Conservation (phyloP, 352 stramenopile species). For the Globisporangium nagaii region DNA sequence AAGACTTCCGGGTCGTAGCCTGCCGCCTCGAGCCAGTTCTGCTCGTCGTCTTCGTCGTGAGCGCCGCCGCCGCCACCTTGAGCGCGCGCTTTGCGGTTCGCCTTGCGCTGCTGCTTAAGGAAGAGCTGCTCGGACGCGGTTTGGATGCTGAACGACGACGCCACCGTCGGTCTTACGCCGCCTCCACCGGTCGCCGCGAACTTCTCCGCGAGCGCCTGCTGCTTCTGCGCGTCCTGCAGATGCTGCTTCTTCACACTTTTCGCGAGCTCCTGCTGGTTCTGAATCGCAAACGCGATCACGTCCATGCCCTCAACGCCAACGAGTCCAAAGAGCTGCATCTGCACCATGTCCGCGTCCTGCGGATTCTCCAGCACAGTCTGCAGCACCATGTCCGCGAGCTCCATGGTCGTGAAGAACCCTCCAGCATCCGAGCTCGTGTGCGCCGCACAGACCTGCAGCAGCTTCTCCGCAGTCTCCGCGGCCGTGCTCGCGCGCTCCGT, state of each 20-base stretch:
- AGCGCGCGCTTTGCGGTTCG: conserved; percentile 27
- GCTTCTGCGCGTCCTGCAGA: conserved; percentile 38
- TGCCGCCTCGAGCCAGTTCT: conserved; percentile 69
- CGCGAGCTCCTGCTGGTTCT: conserved; percentile 33
- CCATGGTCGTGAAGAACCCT: conserved; percentile 50
- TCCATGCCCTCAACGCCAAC: conserved; percentile 85
- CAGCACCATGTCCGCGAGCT: conserved; percentile 64
- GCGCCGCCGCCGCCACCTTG: conserved; percentile 5
- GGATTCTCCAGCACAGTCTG: conserved; percentile 53
- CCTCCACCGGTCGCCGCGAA: conserved; percentile 3
- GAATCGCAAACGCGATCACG: conserved; percentile 71
- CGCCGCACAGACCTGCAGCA: conserved; percentile 39
- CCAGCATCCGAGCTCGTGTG: conserved; percentile 12
- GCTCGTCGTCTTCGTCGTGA: conserved; percentile 30
- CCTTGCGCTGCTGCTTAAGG: conserved; percentile 54
- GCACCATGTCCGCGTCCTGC: conserved; percentile 49
- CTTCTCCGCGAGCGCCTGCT: conserved; percentile 28
- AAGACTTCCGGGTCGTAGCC: conserved; percentile 79
- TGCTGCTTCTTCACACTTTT: conserved; percentile 26
- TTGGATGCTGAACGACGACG: conserved; percentile 55
- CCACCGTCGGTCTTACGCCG: conserved; percentile 18
- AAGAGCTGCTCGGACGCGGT: conserved; percentile 57
- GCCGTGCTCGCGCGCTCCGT: conserved; percentile 7
- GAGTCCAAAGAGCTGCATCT: conserved; percentile 76
- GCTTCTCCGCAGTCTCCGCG: conserved; percentile 18